These are phyloP conservation scores for Cercophora scortea DNA, from an alignment of 495 filamentous ascomycete genomes.

Conservation along the genomic window DNA sequence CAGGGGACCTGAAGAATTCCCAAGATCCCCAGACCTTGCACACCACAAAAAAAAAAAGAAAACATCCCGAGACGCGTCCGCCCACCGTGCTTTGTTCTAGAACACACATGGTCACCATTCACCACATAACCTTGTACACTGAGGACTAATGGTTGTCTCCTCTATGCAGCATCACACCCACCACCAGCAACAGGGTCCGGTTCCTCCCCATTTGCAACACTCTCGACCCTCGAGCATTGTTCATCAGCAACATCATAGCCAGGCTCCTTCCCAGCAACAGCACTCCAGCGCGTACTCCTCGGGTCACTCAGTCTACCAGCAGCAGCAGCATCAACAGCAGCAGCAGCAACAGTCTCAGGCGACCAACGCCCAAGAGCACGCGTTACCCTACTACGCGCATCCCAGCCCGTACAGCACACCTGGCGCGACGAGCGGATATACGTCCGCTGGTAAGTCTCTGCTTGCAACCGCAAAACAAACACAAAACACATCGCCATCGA, in stretches of 20 bases:
- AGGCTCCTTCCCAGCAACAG: conserved; percentile 36
- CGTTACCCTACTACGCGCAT: conserved; percentile 62
- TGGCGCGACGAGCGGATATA: conserved; percentile 61
- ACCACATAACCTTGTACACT: conserved; percentile 22
- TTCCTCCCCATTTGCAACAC: conserved; percentile 51
- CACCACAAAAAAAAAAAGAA: conserved; percentile 28
- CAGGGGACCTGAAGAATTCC: conserved; percentile 24
- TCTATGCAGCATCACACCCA: conserved; percentile 55
- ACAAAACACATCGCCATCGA: conserved; percentile 7
- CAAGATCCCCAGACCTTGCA: conserved; percentile 29
- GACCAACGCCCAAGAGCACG: conserved; percentile 48
- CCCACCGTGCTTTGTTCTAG: conserved; percentile 18
- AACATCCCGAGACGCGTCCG: conserved; percentile 38
- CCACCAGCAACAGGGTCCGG: conserved; percentile 49
- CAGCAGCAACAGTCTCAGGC: conserved; percentile 22
- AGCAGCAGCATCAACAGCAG: conserved; percentile 5
- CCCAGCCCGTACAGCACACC: conserved; percentile 67
- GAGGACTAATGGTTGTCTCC: conserved; percentile 44
- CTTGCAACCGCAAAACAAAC: neutral
- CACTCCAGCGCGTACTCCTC: conserved; percentile 53
- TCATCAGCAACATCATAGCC: conserved; percentile 57
- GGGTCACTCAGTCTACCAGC: conserved; percentile 47
- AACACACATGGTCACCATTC: conserved; percentile 25
- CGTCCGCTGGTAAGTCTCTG: conserved; percentile 64
- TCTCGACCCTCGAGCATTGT: conserved; percentile 57